Conservation (phyloP, 495 filamentous ascomycete genomes). For the Penicillium psychrofluorescens region DNA sequence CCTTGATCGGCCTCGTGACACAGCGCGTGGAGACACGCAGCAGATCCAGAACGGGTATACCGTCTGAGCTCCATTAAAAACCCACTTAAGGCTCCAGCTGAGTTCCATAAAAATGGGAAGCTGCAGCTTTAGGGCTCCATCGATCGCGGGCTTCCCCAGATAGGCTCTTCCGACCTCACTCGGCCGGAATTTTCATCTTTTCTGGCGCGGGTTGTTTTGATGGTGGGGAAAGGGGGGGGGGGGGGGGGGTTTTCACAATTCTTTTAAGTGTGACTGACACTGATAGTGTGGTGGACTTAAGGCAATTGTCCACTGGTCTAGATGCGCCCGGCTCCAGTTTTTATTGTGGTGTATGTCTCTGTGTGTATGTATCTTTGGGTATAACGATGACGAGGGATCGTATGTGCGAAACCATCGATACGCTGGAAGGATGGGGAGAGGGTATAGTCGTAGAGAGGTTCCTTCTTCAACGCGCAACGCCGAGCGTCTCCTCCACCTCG, state of each 20-base stretch:
- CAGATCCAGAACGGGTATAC: no score
- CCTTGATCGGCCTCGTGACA: constrained; percentile 13
- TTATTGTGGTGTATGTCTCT: neutral
- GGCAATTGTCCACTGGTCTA: no score
- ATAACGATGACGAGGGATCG: constrained; percentile 16
- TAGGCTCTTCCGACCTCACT: constrained; percentile 17
- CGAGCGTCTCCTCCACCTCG: constrained; percentile 52
- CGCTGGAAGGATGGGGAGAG: neutral
- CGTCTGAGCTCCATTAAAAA: neutral
- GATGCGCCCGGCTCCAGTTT: no score
- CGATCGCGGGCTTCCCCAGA: constrained; percentile 15
- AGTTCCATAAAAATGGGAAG: constrained; percentile 1
- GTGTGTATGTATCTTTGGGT: constrained; percentile 8
- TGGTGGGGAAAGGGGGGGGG: no score
- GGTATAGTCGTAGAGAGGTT: neutral
- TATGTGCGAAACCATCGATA: constrained; percentile 16
- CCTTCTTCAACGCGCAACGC: neutral
- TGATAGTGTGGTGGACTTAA: no score
- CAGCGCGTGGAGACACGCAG: neutral
- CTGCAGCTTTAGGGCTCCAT: constrained; percentile 1
- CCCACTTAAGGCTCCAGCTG: constrained; percentile 2
- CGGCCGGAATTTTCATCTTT: neutral
- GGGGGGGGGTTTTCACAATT: neutral
- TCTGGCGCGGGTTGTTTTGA: neutral
- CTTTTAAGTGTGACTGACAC: no score